Evolutionary conservation across 1,139 yeast species (phyloP), one percentile per base, ranked within the genome.

Genomic region (Candida tetrigidarum): DNA sequence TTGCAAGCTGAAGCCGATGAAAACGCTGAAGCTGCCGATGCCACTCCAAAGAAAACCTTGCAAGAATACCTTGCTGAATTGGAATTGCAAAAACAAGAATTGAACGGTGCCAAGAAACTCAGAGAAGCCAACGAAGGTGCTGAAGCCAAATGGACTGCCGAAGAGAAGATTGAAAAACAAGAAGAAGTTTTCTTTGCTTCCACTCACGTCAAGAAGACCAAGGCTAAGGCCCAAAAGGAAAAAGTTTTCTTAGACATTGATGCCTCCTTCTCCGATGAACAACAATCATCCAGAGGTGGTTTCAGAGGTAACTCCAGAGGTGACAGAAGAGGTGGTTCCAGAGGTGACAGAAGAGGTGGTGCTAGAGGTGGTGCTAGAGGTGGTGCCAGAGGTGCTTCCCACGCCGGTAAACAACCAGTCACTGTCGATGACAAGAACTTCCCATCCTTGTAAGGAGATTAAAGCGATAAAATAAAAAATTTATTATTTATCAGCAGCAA

Each of bases 61-160:
- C 86, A 81, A 58, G 87, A 86, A 64, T 86, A 84, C 81, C 79
- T 85, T 63, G 83, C 80, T 56, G 86, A 83, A 67, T 74, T 80
- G 64, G 66, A 73, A 62, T 59, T 71, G 55, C 69, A 78, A 67
- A 76, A 74, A 59, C 67, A 68, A 49, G 71, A 69, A 49, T 72
- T 80, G 58, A 74, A 72, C 43, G 67, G 69, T 51, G 53, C 55
- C 45, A 73, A 74, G 59, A 50, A 59, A 39, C 61, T 71, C 52
- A 82, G 86, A 69, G 63, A 72, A 65, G 80, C 86, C 57, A 80
- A 80, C 66, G 81, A 81, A 57, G 85, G 84, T 57, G 71, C 75
- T 50, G 86, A 80, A 59, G 75, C 67, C 59, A 71, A 79, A 66
- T 79, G 86, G 82, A 64, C 69, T 30, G 88, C 82, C 20, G 70